Evolutionary conservation across 2,329 filamentous ascomycete genomes (phyloP).

Genomic region (Stachybotrys elegans): DNA sequence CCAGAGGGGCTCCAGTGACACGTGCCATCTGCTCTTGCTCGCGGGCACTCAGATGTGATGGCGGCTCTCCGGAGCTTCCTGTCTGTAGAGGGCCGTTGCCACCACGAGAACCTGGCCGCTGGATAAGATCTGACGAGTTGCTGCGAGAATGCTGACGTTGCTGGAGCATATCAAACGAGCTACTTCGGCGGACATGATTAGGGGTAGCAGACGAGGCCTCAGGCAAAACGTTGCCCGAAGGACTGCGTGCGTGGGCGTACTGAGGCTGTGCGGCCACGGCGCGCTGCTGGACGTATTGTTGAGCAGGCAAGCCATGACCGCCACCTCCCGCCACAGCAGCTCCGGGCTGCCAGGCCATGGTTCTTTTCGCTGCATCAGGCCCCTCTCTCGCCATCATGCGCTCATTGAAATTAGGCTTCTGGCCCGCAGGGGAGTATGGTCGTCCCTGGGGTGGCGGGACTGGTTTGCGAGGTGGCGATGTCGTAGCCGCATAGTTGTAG

Average conservation of each 20-base stretch:
- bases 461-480: too few species aligned
- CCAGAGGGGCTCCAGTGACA: slow-evolving; percentile 70
- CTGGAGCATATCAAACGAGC: slow-evolving; percentile 34
- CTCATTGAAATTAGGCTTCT: slow-evolving; percentile 15
- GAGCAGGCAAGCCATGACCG: slow-evolving; percentile 59
- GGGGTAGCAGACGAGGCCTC: slow-evolving; percentile 17
- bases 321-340: slow-evolving; percentile 44
- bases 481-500: slow-evolving; percentile 51
- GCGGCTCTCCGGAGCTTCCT: slow-evolving; percentile 30
- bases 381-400: slow-evolving; percentile 17
- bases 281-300: slow-evolving; percentile 80
- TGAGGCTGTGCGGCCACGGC: slow-evolving; percentile 51
- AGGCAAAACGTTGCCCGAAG: slow-evolving; percentile 43
- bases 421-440: slow-evolving; percentile 27
- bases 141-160: slow-evolving; percentile 31
- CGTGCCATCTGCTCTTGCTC: slow-evolving; percentile 88
- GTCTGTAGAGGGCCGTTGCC: slow-evolving; percentile 48
- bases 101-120: slow-evolving; percentile 54
- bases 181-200: slow-evolving; percentile 31
- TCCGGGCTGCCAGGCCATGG: slow-evolving; percentile 75
- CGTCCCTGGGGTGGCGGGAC: slow-evolving; percentile 11
- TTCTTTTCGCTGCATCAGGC: slow-evolving; percentile 55
- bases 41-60: slow-evolving; percentile 67
- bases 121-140: slow-evolving; percentile 42
- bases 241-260: slow-evolving; percentile 55